phyloP scores from a whole-genome alignment of 2,329 filamentous ascomycete species.

The Chaetomiaceae sp. region DNA sequence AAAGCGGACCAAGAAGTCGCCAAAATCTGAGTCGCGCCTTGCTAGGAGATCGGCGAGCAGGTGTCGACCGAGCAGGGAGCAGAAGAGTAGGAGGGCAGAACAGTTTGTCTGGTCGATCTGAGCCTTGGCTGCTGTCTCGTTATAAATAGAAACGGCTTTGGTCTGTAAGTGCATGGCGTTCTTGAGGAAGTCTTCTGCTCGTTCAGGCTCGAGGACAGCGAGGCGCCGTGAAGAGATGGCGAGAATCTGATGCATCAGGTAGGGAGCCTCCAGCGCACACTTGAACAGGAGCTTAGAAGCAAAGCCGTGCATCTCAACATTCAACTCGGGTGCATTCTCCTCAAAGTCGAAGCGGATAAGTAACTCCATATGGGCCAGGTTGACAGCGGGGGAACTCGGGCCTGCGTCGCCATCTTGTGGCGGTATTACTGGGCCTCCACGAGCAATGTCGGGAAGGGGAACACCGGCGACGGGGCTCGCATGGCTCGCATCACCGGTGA shows the following conservation, averaged over 20 bases:
- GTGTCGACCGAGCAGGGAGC: conserved; percentile 43
- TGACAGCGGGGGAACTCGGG: conserved; percentile 20
- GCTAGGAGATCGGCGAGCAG: conserved; percentile 44
- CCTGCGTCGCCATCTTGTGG: not conserved
- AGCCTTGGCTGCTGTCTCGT: conserved; percentile 22
- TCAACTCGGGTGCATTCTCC: conserved; percentile 22
- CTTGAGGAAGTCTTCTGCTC: conserved; percentile 28
- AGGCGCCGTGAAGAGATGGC: conserved; percentile 37
- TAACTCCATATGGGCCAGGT: conserved; percentile 29
- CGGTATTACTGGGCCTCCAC: not conserved
- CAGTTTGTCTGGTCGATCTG: conserved; percentile 32
- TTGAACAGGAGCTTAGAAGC: conserved; percentile 16
- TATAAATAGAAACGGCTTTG: conserved; percentile 39
- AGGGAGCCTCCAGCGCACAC: conserved; percentile 30
- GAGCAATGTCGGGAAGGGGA: conserved; percentile 15
- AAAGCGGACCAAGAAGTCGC: conserved; percentile 39
- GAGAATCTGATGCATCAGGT: conserved; percentile 37
- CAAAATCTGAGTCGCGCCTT: conserved; percentile 38
- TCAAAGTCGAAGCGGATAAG: conserved; percentile 27
- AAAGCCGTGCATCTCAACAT: conserved; percentile 21
- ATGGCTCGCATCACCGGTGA: conserved; percentile 1
- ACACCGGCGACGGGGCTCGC: conserved; percentile 18
- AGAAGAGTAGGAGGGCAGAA: conserved; percentile 42
- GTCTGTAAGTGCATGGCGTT: conserved; percentile 43
- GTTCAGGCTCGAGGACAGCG: conserved; percentile 26